Evolutionary conservation across 176 grass and related monocot species (phyloP), one percentile per base, ranked within the genome.

Genomic region (Luzula sylvatica): DNA sequence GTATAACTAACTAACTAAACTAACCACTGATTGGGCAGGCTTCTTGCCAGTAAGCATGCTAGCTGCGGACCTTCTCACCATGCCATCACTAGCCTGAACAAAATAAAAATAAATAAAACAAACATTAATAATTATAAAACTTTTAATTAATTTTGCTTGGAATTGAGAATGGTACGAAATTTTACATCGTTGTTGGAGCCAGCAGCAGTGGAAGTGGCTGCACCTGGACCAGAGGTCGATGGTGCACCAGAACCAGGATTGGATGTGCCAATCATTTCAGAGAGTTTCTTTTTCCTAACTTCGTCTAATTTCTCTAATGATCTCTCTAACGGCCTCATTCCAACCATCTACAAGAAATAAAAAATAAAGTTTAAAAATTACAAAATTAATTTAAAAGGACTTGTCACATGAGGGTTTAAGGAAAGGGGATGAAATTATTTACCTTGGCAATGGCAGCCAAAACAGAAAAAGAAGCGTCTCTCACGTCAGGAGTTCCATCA

Each of bases 1-100:
- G 46, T 69, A 69, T 14, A 46, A 29, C 9, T 47, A 27, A 15
- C 38, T 25, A 57, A 70, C 77, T 53, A 70, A 16, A 66, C 81
- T 58, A 68, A 90, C 85, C 77, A 20, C 52, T 54, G 75, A 46
- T 52, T 72, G 75, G 20, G 67, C 42, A 68, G 75, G 60, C 55
- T 82, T 98, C 78, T 83, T 98, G 71, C 85, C 85, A 57, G 77
- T 90, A 69, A 98, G 92, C 85, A 98, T 98, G 81, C 92, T 98
- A 65, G 78, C 92, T 45, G 92, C 92, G 44, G 92, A 98, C 68
- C 92, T 86, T 56, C 82, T 86, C 74, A 83, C 60, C 30, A 52
- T 79, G 59, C 52, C 76, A 77, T 90, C 74, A 38, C 63, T 61
- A 74, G 56, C 81, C 92, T 98, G 51, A 38, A 72, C 41, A 75